Evolutionary conservation across 768 basidiomycete genomes (phyloP), one percentile per base, ranked within the genome.

Genomic region (Agaricus sinodeliciosus): DNA sequence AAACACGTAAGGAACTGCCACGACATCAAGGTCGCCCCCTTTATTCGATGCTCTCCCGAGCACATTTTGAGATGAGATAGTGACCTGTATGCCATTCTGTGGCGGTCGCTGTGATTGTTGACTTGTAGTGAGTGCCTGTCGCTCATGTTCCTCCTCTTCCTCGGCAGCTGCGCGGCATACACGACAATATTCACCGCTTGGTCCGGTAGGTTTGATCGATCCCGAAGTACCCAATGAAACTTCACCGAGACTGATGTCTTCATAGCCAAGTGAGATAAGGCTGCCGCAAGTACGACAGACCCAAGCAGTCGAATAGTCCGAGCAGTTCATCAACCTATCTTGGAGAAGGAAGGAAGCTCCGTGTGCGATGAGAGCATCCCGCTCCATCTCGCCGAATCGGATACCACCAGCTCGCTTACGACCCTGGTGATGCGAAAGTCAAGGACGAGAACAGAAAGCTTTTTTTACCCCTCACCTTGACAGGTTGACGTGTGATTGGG

Each of bases 311-410:
- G 96, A 97, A 69, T 98, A 99, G 70, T 99, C 96, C 25, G 95
- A 98, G 66, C 96, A 99, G 71, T 99, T 99, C 96, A 99, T 98
- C 65, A 99, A 72, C 53, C 96, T 80, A 71, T 99, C 96, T 75
- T 99, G 96, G 19, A 99, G 81, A 37, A 99, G 78, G 85, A 96
- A 99, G 1, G 94, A 94, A 12, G 96, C 96, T 42, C 96, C 96
- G 68, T 99, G 96, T 3, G 96, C 96, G 60, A 99, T 94, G 48
- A 99, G 80, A 9, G 96, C 96, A 65, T 99, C 96, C 49, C 96
- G 89, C 69, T 99, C 96, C 96, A 99, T 99, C 74, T 99, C 96
- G 61, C 96, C 96, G 66, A 99, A 98, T 51, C 96, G 94, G 64
- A 99, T 99, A 63, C 96, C 96, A 62, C 96, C 96, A 41, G 90